Conservation (phyloP, 129 eudicot species). For the Helianthus tuberosus region DNA sequence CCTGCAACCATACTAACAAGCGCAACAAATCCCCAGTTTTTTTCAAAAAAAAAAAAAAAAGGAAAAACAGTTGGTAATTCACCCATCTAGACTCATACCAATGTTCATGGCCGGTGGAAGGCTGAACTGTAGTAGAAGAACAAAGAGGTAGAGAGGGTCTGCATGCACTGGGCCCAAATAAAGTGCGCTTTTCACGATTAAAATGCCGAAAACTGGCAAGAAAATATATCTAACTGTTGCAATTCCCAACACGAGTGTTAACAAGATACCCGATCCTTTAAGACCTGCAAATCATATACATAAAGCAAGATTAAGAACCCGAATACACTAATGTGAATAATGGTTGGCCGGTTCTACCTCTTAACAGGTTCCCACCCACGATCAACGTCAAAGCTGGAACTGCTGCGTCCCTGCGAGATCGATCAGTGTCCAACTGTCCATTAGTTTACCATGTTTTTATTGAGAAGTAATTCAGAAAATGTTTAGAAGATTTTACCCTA, state of each 20-base stretch:
- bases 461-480: background rate
- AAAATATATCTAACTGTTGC: slow-evolving; percentile 49
- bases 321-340: slow-evolving; percentile 3
- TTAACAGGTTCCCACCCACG: slow-evolving; percentile 83
- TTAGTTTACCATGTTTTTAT: background rate
- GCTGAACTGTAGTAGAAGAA: slow-evolving; percentile 74
- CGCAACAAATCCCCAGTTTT: too few species aligned
- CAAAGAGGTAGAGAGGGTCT: slow-evolving; percentile 62
- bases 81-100: too few species aligned
- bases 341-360: slow-evolving; percentile 41
- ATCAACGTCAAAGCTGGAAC: slow-evolving; percentile 71
- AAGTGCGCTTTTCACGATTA: slow-evolving; percentile 54
- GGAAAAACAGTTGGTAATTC: slow-evolving; percentile 16
- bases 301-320: background rate
- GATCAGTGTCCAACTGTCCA: background rate
- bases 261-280: slow-evolving; percentile 51
- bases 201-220: slow-evolving; percentile 68
- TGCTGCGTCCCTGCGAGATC: slow-evolving; percentile 62
- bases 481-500: slow-evolving; percentile 42
- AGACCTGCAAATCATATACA: slow-evolving; percentile 47
- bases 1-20: slow-evolving; percentile 8
- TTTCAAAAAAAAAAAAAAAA: background rate
- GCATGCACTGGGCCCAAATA: slow-evolving; percentile 46
- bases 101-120: slow-evolving; percentile 96
- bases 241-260: slow-evolving; percentile 52